Evolutionary conservation across 2,329 filamentous ascomycete species (phyloP).

Genomic region (Alternaria gaisen): DNA sequence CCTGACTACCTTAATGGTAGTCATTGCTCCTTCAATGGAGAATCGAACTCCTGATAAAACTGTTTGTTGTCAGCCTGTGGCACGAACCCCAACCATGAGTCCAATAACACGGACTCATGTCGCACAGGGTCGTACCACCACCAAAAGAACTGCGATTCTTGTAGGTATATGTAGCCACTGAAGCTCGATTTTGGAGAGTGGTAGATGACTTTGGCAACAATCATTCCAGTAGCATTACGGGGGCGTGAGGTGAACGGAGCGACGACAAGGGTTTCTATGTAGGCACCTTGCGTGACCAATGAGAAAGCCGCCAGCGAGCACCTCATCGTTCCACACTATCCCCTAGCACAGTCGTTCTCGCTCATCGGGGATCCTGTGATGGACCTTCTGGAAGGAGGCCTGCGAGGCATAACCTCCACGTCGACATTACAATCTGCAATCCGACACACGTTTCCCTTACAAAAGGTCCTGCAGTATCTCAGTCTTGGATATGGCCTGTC

Average conservation of each 20-base stretch:
- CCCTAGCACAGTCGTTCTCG: background rate
- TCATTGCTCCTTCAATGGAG: background rate
- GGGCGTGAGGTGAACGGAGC: background rate
- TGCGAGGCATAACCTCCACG: background rate
- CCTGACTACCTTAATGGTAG: background rate
- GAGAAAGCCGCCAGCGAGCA: background rate
- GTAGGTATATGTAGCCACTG: constrained; percentile 1
- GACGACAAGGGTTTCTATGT: background rate
- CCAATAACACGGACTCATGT: background rate
- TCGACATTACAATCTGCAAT: background rate
- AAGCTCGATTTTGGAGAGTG: background rate
- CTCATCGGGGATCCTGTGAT: background rate
- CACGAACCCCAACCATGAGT: background rate
- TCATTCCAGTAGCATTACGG: background rate
- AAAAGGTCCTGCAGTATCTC: background rate
- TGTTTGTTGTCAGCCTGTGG: background rate
- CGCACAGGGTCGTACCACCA: background rate
- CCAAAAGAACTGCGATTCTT: background rate
- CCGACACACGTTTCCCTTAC: background rate
- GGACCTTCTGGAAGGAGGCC: background rate
- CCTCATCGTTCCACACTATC: background rate
- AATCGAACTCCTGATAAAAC: background rate
- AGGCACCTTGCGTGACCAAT: background rate
- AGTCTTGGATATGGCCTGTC: background rate
- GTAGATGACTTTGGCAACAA: background rate